Base-by-base conservation (phyloP, 176 grass and related monocot species). In the Carex parvula region DNA sequence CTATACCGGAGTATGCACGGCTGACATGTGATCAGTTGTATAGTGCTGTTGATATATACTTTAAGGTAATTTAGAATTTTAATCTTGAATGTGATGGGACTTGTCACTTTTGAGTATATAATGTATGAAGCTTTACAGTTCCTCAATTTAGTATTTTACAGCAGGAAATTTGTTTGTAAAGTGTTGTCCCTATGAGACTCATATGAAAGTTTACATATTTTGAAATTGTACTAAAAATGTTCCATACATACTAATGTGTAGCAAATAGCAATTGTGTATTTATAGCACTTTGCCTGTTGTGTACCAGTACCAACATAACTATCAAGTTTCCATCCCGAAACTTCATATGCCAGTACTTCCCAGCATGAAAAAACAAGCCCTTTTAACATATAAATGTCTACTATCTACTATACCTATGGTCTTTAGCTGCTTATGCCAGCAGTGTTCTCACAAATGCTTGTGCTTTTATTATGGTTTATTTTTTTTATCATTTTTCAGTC, bases 11-110 rank as follows among this genome's bases (percentile, higher is more conserved):
- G 50, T 92, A 94, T 92, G 88, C 90, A 53, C 88, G 94, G 35
- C 83, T 87, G 62, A 83, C 94, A 83, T 91, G 91, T 81, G 94
- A 97, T 64, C 82, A 90, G 50, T 85, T 97, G 74, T 97, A 97
- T 81, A 91, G 91, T 66, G 91, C 94, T 63, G 84, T 97, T 65
- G 94, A 97, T 87, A 97, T 94, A 63, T 97, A 92, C 67, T 83
- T 97, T 12, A 94, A 94, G 90, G 94, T 94, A 89, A 93, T 3
- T 2, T 76, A 12, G 30, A 16, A 76, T 52, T 76, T 73, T 76
- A 74, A 44, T n/a, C 15, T 50, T 74, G 70, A 74, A 24, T 65
- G 57, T 20, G 3, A 15, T 32, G 24, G 26, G 12, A 65, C 1
- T 8, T 21, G 20, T 60, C 58, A 60, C 26, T 60, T 60, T 60